Evolutionary conservation across 768 basidiomycete genomes (phyloP), one percentile per base, ranked within the genome.

Genomic region (Phylloporus sp.): DNA sequence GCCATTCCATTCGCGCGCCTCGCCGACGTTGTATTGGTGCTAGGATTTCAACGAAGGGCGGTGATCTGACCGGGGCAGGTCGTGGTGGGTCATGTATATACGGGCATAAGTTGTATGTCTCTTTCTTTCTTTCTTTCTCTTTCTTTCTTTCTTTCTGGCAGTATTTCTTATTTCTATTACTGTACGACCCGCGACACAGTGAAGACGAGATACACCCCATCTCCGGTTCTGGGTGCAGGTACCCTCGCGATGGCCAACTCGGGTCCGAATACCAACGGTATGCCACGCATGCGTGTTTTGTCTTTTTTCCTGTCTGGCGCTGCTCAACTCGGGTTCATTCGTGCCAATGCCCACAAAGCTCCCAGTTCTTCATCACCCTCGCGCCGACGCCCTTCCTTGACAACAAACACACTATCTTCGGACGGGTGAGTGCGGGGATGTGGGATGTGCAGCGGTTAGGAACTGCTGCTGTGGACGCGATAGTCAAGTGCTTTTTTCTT

Each of bases 211-310:
- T 97, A 42, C 80, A 90, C 57, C 84, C 90, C 2, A 96, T 13
- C 69, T 97, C 56, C 75, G 93, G 38, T 97, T 97, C 71, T 92
- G 3, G 95, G 95, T 15, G 93, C 94, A 34, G 95, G 95, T 18
- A 93, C 97, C 48, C 80, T 98, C 21, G 92, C 90, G 9, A 91
- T 92, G 90, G 96, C 96, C 28, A 99, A 99, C 69, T 90, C 94
- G 36, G 94, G 94, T 10, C 88, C 88, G n/a, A 90, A 91, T 63
- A 86, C 86, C 21, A 92, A 91, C 59, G 86, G 90, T 80, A 49
- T 24, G 44, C 46, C 17, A 18, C 6, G n/a, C n/a, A 9, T 11
- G 21, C 27, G 23, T 65, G 56, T 2, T 6, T 18, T 9, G 4
- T 28, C 15, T 7, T 45, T 26, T 15, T 54, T 23, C 37, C 38